Evolutionary conservation across 2,329 filamentous ascomycete genomes (phyloP), one percentile per base, ranked within the genome.

Genomic region (Xylariomycetidae sp.): DNA sequence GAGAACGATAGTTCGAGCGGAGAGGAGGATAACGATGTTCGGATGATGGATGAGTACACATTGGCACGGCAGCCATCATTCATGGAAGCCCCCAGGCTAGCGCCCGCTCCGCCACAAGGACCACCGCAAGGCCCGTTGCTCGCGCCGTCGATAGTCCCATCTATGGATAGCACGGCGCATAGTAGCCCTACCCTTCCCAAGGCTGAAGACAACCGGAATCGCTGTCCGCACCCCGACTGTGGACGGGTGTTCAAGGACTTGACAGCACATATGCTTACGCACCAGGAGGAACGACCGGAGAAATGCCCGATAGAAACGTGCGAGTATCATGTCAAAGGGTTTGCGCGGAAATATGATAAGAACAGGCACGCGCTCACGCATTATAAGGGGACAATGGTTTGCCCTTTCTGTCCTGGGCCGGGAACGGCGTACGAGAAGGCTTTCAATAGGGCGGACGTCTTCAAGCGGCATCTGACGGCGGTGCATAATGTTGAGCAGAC

Each of bases 351-450:
- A 64, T 96, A 96, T 58, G 89, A 96, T 69, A 94, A 94, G 73
- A 95, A 95, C 64, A 72, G 89, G 27, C 89, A 96, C 60, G 94
- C 88, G 5, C 64, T 95, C 42, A 96, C 89, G 5, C 89, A 96
- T 60, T 96, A 95, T 74, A 95, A 95, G 66, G 89, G 89, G 25
- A 95, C 86, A 30, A 95, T 95, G 89, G 87, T 95, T 16, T 96
- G 89, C 56, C 88, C 88, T 18, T 96, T 95, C 67, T 95, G 89
- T 52, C 87, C 88, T 2, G 87, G 88, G 20, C 88, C 86, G 17
- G 89, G 89, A 4, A 90, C 88, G 4, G 77, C 88, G 6, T 84
- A 85, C 1, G 89, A 95, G 64, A 96, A 95, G 75, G 90, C 85
- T 45, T 96, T 96, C 59, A 95, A 96, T 67, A 80, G 89, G 36